Evolutionary conservation across 495 filamentous ascomycete genomes (phyloP), one percentile per base, ranked within the genome.

Genomic region (Penicillium taxi): DNA sequence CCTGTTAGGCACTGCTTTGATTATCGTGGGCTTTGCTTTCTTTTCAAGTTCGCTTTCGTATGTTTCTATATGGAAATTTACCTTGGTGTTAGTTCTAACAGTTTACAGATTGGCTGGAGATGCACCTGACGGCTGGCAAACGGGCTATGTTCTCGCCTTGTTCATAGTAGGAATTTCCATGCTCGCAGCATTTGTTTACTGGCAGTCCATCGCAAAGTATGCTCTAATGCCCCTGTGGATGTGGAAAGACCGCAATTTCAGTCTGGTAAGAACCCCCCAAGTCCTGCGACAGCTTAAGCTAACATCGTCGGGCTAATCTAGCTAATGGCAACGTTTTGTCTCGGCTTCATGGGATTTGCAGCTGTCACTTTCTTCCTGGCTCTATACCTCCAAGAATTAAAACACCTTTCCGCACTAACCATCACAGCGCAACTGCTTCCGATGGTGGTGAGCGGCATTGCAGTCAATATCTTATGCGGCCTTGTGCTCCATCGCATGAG

Each of bases 21-120:
- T 81, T 27, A 78, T 84, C 7, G 61, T 58, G 18, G 78, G 81
- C 5, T 73, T 84, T 44, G 78, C 77, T 1, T 58, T 81, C 53
- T 75, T 84, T 45, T 79, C 74, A 6, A 72, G 74, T 13, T 70
- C 66, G 6, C 65, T 84, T 35, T 78, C 75, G 78, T 81, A 54
- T 51, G 73, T 69, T 14, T 23, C 4, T 19, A 7, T 26, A 19
- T 20, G 18, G 15, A 22, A 7, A 32, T 30, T 9, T 29, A 1
- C 11, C 13, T 23, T 6, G 8, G 15, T 26, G 20, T 28, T n/a
- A 12, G 4, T 50, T 23, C 39, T 47, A 7, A 54, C 35, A 22
- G 6, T 24, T 14, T 26, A 37, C 38, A 72, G 67, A 36, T 53
- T 73, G 9, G 70, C 67, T 8, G 61, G 57, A 9, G 66, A 67